Base-by-base conservation (phyloP, 805 yeast genomes). In the Nakazawaea ishiwadae region DNA sequence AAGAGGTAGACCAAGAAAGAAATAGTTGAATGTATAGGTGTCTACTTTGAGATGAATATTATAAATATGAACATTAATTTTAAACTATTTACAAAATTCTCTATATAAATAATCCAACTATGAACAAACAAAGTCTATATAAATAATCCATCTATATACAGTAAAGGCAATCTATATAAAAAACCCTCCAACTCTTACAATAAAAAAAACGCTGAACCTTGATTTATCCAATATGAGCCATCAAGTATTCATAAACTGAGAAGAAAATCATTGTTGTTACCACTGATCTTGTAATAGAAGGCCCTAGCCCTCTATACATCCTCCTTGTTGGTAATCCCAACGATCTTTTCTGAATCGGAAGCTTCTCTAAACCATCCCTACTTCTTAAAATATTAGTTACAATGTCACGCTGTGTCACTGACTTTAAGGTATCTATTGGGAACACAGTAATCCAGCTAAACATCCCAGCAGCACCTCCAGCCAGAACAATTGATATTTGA, bases 401-500 rank as follows among this genome's bases (percentile, higher is more conserved):
- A 4, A 83, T 68, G 51, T 86, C 91, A 44, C 83, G 75, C 54
- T 87, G 96, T 33, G 77, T 71, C 44, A 81, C 69, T 1, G 90
- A 77, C 55, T 88, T 87, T 44, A 83, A 68, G 0, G 96, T 87
- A 58, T 87, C 96, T 9, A 87, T 56, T 3, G 96, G 95, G 62
- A 83, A 88, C 3, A 86, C 80, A 1, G 78, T 58, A 2, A 78
- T 60, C 95, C 95, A 86, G 38, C 88, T 72, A 14, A 82, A 60
- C 14, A 81, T 73, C 3, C 96, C 96, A 4, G 93, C 77, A 18
- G 79, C 48, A 0, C 88, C 95, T n/a, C 95, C 96, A 0, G 91
- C 84, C 2, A 80, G 27, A 3, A 82, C 79, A 17, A 81, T 68
- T 7, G 78, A 64, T 5, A 70, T 23, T 1, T 80, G 65, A 24